Evolutionary conservation across 75 land plant genomes (phyloP), one percentile per base, ranked within the genome.

Genomic region (Pinus albicaulis): DNA sequence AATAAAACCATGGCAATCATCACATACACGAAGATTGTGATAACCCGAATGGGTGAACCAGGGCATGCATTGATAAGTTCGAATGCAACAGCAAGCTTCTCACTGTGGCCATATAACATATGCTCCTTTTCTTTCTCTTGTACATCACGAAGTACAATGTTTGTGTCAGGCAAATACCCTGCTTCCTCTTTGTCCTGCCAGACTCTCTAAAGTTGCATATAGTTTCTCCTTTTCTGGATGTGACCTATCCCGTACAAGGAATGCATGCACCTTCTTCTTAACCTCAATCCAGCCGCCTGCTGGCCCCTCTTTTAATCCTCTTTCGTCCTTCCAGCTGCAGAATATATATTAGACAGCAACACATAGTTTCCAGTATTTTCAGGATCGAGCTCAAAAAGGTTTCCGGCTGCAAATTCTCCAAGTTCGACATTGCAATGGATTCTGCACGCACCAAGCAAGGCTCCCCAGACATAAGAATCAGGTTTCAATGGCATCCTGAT

Each of bases 401-500:
- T 56, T 69, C 61, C 56, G 23, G 86, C 72, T 41, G 79, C 81
- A 2, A 15, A 55, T 23, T 77, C 84, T 25, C 83, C 71, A 19
- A 90, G 24, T 55, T 85, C 83, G 53, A 75, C 70, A 36, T 89
- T 82, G 15, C 79, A 25, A 59, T 82, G 84, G 41, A 85, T 80
- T 57, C 83, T 81, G 23, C 90, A 90, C 11, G 88, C 88, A 76
- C 79, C 85, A 55, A 90, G 83, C 36, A 90, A 63, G 7, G 90
- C 73, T 17, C 82, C 76, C 88, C 83, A 90, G 26, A 77, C 77
- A 63, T 75, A 64, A 53, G 79, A 59, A 74, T 48, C 53, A 24
- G 77, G 59, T 8, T 53, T 70, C 24, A 76, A 41, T 22, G 88
- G 80, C 82, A 81, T 80, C 20, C 71, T 73, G 15, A 61, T 82